phyloP scores from a whole-genome alignment of 345 rosid species.

The Arabidopsis arenosa region DNA sequence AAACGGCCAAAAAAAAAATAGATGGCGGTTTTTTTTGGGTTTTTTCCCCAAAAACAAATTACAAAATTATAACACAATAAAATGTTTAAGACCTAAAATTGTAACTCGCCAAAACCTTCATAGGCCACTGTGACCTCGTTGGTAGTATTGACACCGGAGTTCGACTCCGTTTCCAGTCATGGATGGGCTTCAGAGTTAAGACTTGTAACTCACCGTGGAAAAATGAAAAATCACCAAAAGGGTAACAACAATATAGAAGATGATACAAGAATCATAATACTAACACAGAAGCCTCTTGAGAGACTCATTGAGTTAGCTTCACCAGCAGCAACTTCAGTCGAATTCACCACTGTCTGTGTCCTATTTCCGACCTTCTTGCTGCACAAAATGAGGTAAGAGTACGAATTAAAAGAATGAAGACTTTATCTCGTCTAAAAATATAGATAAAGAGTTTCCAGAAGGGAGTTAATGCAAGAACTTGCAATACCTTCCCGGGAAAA shows the following conservation, averaged over 20 bases:
- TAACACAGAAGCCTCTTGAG: conserved; percentile 34
- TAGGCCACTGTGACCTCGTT: neutral
- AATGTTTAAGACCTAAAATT: conserved; percentile 21
- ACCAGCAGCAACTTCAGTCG: conserved; percentile 49
- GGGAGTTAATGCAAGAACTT: neutral
- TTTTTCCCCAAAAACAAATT: neutral
- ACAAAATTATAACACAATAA: conserved; percentile 32
- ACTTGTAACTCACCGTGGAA: conserved; percentile 36
- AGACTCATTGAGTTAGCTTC: conserved; percentile 33
- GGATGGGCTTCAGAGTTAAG: neutral
- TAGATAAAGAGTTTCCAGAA: neutral
- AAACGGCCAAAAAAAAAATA: no score
- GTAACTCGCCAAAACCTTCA: conserved; percentile 27
- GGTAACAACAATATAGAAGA: conserved; percentile 52
- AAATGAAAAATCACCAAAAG: conserved; percentile 45
- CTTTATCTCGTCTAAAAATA: neutral
- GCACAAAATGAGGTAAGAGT: conserved; percentile 31
- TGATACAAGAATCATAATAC: conserved; percentile 45
- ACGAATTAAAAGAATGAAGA: neutral
- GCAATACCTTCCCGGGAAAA: conserved; percentile 92
- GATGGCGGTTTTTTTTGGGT: no score
- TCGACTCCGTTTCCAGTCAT: neutral
- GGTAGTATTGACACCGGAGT: neutral
- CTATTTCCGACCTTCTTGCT: conserved; percentile 75
- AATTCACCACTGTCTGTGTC: conserved; percentile 65